These are phyloP conservation scores for Monoraphidium neglectum DNA, from an alignment of 139 green algal genomes.

Conservation along the genomic window DNA sequence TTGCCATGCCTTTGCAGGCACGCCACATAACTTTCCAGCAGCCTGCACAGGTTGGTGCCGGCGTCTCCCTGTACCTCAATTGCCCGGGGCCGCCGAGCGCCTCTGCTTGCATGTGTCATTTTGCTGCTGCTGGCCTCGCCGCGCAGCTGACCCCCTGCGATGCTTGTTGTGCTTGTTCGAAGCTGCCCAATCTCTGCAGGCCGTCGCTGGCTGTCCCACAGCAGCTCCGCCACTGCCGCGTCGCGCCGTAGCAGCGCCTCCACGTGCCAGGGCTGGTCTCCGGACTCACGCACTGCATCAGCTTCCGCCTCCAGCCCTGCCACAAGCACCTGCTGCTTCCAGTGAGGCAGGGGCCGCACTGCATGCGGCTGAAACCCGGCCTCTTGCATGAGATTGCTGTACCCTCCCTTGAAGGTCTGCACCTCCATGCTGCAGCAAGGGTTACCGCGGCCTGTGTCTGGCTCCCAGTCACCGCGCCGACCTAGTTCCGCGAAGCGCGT, in stretches of 20 bases:
- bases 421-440: slow-evolving; percentile 24
- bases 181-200: slow-evolving; percentile 4
- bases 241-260: slow-evolving; percentile 12
- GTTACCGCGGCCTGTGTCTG: not conserved
- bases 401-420: slow-evolving; percentile 19
- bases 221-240: slow-evolving; percentile 7
- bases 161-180: not conserved
- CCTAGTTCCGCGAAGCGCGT: slow-evolving; percentile 11
- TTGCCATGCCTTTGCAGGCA: not conserved
- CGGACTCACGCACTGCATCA: not conserved
- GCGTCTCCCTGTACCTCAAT: not conserved
- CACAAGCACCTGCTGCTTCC: slow-evolving; percentile 22
- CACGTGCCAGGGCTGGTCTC: slow-evolving; percentile 6
- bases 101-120: slow-evolving; percentile 23
- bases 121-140: not conserved
- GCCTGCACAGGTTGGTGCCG: not conserved
- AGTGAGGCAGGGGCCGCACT: slow-evolving; percentile 4
- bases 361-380: not conserved
- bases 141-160: not conserved
- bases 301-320: not conserved
- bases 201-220: slow-evolving; percentile 25
- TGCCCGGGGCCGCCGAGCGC: slow-evolving; percentile 9
- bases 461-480: slow-evolving; percentile 3
- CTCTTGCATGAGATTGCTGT: slow-evolving; percentile 24
- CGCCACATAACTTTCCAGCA: slow-evolving; percentile 4